Evolutionary conservation across 2,329 filamentous ascomycete genomes (phyloP).

Genomic region (Phaeosphaeria sp.): DNA sequence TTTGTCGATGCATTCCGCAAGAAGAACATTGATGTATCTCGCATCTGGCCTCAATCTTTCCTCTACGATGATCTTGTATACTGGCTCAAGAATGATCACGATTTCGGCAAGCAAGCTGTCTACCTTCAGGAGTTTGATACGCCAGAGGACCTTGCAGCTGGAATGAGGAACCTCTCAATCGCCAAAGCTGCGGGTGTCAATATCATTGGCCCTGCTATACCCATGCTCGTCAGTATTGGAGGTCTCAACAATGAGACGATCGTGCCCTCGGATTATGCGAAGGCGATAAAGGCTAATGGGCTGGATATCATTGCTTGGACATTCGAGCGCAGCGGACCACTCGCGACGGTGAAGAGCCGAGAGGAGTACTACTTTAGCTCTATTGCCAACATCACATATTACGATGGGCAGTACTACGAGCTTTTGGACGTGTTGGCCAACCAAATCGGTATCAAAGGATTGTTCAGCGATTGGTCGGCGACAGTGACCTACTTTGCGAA

Average conservation of each 20-base stretch:
- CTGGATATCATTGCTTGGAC: constrained; percentile 71
- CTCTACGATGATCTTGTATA: constrained; percentile 66
- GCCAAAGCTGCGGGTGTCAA: constrained; percentile 64
- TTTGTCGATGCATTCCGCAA: constrained; percentile 53
- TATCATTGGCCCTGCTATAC: constrained; percentile 67
- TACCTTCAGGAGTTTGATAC: constrained; percentile 66
- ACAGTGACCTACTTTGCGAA: constrained; percentile 74
- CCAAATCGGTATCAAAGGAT: constrained; percentile 65
- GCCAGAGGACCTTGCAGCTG: constrained; percentile 55
- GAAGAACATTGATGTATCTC: constrained; percentile 42
- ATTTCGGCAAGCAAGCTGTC: constrained; percentile 66
- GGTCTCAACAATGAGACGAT: constrained; percentile 55
- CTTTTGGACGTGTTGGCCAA: constrained; percentile 67
- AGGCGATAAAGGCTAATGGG: constrained; percentile 63
- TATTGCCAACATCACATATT: constrained; percentile 61
- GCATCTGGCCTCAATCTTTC: constrained; percentile 67
- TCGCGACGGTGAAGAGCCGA: constrained; percentile 52
- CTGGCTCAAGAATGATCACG: constrained; percentile 68
- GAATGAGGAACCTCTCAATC: constrained; percentile 61
- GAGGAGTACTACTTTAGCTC: constrained; percentile 48
- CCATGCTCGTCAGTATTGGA: constrained; percentile 61
- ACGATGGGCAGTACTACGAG: constrained; percentile 69
- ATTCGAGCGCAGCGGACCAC: constrained; percentile 67
- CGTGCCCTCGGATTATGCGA: constrained; percentile 68
- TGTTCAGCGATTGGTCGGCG: constrained; percentile 72